Conservation (phyloP, 108 stramenopile genomes). For the Chaetoceros muelleri region DNA sequence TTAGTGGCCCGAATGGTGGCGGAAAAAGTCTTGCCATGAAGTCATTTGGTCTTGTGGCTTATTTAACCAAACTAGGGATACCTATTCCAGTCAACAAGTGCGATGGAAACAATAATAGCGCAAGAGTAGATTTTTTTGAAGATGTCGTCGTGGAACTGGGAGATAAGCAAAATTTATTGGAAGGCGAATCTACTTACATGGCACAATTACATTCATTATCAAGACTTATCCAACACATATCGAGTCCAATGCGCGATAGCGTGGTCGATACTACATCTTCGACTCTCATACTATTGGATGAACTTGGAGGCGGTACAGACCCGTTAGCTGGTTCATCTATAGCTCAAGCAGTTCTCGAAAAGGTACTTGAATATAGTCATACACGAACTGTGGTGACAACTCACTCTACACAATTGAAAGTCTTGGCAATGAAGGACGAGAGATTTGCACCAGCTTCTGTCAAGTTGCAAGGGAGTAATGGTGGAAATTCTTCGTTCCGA, state of each 20-base stretch:
- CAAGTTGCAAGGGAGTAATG: constrained; percentile 17
- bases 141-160: constrained; percentile 53
- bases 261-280: too few species aligned
- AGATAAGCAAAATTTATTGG: constrained; percentile 47
- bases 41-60: constrained; percentile 56
- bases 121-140: constrained; percentile 47
- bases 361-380: constrained; percentile 17
- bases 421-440: constrained; percentile 36
- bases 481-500: constrained; percentile 2
- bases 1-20: constrained; percentile 69
- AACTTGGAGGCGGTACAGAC: constrained; percentile 74
- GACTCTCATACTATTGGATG: constrained; percentile 53
- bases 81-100: constrained; percentile 22
- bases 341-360: constrained; percentile 64
- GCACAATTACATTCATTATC: constrained; percentile 48
- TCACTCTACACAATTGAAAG: constrained; percentile 66
- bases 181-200: constrained; percentile 69
- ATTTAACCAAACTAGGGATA: constrained; percentile 36
- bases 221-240: constrained; percentile 25
- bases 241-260: not conserved
- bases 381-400: constrained; percentile 66
- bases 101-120: not conserved
- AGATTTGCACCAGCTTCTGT: constrained; percentile 60
- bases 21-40: constrained; percentile 74
- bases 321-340: constrained; percentile 60